Conservation (phyloP, 108 stramenopile genomes). For the Nitzschia putrida region DNA sequence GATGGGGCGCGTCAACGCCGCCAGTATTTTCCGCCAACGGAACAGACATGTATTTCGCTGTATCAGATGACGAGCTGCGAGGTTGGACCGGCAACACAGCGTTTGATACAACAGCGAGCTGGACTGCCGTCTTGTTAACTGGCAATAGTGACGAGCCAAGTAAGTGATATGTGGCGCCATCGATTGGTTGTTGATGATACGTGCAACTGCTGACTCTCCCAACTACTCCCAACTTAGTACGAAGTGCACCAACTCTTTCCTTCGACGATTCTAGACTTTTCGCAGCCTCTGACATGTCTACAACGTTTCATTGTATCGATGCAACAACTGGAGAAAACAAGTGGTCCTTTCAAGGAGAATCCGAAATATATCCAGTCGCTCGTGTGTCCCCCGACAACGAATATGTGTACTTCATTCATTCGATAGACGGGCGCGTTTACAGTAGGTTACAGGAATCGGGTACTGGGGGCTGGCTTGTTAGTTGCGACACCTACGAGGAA, state of each 20-base stretch:
- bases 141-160: neutral
- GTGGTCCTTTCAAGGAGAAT: constrained; percentile 25
- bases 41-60: constrained; percentile 23
- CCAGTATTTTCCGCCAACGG: constrained; percentile 25
- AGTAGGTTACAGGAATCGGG: constrained; percentile 19
- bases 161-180: too few species aligned
- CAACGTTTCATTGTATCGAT: constrained; percentile 17
- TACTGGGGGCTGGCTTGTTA: constrained; percentile 10
- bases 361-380: constrained; percentile 18
- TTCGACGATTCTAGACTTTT: constrained; percentile 28
- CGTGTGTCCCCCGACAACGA: constrained; percentile 28
- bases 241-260: constrained; percentile 26
- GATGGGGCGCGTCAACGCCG: constrained; percentile 28
- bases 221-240: neutral
- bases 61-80: constrained; percentile 23
- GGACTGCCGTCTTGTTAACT: constrained; percentile 8
- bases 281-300: constrained; percentile 9
- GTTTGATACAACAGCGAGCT: constrained; percentile 26
- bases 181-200: neutral
- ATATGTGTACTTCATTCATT: constrained; percentile 29
- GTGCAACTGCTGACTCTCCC: constrained; percentile 1
- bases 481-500: constrained; percentile 22
- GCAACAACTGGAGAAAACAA: constrained; percentile 11
- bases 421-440: constrained; percentile 22
- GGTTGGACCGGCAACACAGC: constrained; percentile 22